A percentile compares a stretch with the other conserved stretches of the same genome.
Conservation (phyloP, 306 rosid genomes). For the Castanea crenata region DNA sequence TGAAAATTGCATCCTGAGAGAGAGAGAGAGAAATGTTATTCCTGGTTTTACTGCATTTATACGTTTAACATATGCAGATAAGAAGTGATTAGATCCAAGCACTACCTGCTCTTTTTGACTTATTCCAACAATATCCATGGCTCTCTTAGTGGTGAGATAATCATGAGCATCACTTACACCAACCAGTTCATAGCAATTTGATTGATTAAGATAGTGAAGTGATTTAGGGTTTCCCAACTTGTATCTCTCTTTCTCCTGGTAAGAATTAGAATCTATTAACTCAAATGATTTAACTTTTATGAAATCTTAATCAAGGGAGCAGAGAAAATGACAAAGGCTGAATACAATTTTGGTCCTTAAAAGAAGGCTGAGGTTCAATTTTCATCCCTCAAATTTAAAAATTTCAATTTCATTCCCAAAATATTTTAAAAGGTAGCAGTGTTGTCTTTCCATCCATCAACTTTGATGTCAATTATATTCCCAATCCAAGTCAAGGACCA, state of each 20-base stretch:
- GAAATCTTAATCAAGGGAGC: background rate
- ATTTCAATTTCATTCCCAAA: too few relatives aligned
- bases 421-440: too few relatives aligned
- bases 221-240: conserved; percentile 79
- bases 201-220: conserved; percentile 90
- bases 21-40: conserved; percentile 12
- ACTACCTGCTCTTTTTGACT: conserved; percentile 73
- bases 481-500: too few relatives aligned
- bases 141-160: conserved; percentile 80
- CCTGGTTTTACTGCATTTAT: conserved; percentile 9
- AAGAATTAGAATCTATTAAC: conserved; percentile 24
- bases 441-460: too few relatives aligned
- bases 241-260: conserved; percentile 77
- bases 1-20: conserved; percentile 81
- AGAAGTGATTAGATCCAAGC: conserved; percentile 20
- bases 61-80: conserved; percentile 16
- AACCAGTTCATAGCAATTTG: conserved; percentile 69
- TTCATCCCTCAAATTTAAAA: too few relatives aligned
- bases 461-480: too few relatives aligned
- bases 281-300: background rate
- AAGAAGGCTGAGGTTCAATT: too few relatives aligned
- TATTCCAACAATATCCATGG: conserved; percentile 93
- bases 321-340: background rate
- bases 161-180: conserved; percentile 74
- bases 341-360: too few relatives aligned